Evolutionary conservation across 2,329 filamentous ascomycete species (phyloP).

Genomic region (Fusarium illudens): DNA sequence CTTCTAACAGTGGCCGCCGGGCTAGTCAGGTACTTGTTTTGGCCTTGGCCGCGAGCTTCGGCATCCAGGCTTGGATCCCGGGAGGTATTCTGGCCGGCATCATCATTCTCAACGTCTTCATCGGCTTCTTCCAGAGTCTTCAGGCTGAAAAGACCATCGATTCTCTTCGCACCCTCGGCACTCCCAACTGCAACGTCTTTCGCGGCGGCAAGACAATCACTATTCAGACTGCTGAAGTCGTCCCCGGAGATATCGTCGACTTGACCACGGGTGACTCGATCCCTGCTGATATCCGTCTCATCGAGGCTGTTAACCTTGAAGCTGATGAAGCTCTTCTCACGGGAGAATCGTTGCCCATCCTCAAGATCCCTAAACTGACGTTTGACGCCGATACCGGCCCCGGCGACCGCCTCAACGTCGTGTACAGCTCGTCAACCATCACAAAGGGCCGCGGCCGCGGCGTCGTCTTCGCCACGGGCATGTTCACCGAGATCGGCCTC

Average conservation of each 20-base stretch:
- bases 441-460: constrained; percentile 67
- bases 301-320: constrained; percentile 68
- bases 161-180: constrained; percentile 48
- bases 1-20: constrained; percentile 7
- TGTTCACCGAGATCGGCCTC: constrained; percentile 66
- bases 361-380: constrained; percentile 55
- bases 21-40: constrained; percentile 59
- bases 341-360: constrained; percentile 66
- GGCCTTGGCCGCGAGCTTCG: constrained; percentile 65
- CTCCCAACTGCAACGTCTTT: constrained; percentile 50
- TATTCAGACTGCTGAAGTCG: constrained; percentile 51
- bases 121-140: constrained; percentile 56
- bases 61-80: constrained; percentile 62
- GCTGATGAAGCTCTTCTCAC: constrained; percentile 70
- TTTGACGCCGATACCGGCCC: constrained; percentile 47
- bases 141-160: constrained; percentile 54
- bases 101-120: constrained; percentile 61
- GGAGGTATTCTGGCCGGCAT: constrained; percentile 61
- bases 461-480: constrained; percentile 67
- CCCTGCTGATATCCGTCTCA: constrained; percentile 62
- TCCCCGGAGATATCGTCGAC: constrained; percentile 63
- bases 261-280: constrained; percentile 63
- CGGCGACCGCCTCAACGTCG: constrained; percentile 66
- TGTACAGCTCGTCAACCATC: constrained; percentile 65
- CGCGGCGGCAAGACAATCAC: constrained; percentile 48